Evolutionary conservation across 2,329 filamentous ascomycete species (phyloP).

Genomic region (Lecanoromycetidae sp.): DNA sequence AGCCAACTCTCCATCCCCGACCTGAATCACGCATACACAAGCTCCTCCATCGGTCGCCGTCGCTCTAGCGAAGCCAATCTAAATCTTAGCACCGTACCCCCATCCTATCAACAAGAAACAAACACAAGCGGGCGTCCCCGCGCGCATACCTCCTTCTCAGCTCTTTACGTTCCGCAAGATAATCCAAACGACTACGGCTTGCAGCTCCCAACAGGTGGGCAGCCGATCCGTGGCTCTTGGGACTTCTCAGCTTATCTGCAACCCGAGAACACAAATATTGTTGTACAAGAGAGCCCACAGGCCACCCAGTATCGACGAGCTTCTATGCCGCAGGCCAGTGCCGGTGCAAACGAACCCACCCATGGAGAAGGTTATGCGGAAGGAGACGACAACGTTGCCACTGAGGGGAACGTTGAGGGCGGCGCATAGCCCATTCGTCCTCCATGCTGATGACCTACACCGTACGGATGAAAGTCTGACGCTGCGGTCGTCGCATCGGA

Average conservation of each 20-base stretch:
- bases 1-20: not conserved
- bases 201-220: not conserved
- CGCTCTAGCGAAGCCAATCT: slow-evolving; percentile 1
- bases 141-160: slow-evolving; percentile 1
- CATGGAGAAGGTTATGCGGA: not conserved
- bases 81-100: not conserved
- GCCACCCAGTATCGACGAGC: too few relatives aligned
- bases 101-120: not conserved
- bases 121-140: slow-evolving; percentile 1
- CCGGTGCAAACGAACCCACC: not conserved
- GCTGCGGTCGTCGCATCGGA: not conserved
- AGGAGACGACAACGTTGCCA: not conserved
- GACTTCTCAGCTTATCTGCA: slow-evolving; percentile 1
- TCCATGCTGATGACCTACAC: not conserved
- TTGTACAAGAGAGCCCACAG: not conserved
- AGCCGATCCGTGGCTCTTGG: not conserved
- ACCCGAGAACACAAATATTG: not conserved
- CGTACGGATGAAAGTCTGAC: not conserved
- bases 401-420: not conserved
- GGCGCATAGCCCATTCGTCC: not conserved
- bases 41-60: not conserved
- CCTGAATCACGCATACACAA: not conserved
- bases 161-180: slow-evolving; percentile 1
- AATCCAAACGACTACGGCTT: not conserved
- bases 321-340: too few relatives aligned